Base-by-base conservation (phyloP, 345 rosid species). In the Cardiospermum halicacabum region DNA sequence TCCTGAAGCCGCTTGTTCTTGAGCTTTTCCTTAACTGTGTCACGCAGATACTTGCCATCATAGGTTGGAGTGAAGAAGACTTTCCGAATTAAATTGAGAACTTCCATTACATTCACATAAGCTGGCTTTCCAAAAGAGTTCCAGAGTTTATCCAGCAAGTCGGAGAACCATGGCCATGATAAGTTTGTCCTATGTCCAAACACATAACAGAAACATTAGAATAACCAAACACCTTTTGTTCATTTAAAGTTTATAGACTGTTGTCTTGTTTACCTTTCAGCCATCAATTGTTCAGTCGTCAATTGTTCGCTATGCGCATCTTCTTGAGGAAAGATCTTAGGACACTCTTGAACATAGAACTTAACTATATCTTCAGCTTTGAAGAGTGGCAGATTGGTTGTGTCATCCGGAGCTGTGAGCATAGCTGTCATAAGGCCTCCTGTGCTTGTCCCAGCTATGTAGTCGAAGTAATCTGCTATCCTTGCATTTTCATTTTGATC, bases 391-490 rank as follows among this genome's bases (percentile, higher is more conserved):
- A 27, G 15, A 25, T 69, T 45, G 0, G 43, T 22, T 43, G n/a
- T n/a, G n/a, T 45, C 21, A n/a, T 69, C 32, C 25, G 73, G 76
- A 3, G 68, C 53, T 10, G 68, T 18, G 11, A 72, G 60, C 71
- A 72, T 66, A 25, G 64, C 71, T 15, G 76, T 67, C 19, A 66
- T 40, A 24, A 72, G 63, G 42, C 75, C 67, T 7, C 71, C 67
- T 1, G 75, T 66, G 62, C 68, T 67, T 21, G 68, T 72, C 43
- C 72, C 76, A 2, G 68, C 47, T 7, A 67, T 56, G 40, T 61
- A 69, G 40, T 72, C 72, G 9, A 67, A 67, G 56, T 58, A 65
- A 53, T 36, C 74, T 31, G 37, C 74, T 24, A 69, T 53, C 58
- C 66, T 60, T 36, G 58, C 77, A 10, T 59, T 39, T 13, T 53